Evolutionary conservation across 2,329 filamentous ascomycete genomes (phyloP).

Genomic region (Calonectria pseudoturangicola): DNA sequence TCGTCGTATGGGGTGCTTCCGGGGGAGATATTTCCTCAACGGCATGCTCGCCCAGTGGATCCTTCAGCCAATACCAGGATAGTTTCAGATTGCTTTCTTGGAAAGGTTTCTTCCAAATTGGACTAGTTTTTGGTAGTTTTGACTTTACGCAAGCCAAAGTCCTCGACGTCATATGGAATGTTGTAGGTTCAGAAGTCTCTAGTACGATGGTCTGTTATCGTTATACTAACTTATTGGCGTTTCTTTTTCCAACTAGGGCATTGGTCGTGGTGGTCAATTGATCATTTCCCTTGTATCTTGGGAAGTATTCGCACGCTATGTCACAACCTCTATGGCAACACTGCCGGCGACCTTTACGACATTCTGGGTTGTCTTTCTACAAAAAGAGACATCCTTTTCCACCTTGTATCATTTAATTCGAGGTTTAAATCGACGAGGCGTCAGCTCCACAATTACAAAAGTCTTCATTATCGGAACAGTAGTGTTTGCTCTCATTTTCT

Average conservation of each 20-base stretch:
- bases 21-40: not conserved
- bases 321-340: conserved; percentile 10
- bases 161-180: not conserved
- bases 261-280: conserved; percentile 7
- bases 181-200: not conserved
- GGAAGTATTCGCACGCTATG: not conserved
- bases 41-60: conserved; percentile 9
- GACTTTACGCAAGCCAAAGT: not conserved
- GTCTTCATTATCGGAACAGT: conserved; percentile 9
- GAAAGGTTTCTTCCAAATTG: not conserved
- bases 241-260: not conserved
- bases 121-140: not conserved
- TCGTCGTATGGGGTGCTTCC: not conserved
- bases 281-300: conserved; percentile 8
- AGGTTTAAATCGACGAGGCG: not conserved
- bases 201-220: too few relatives aligned
- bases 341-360: not conserved
- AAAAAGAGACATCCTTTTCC: not conserved
- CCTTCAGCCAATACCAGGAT: not conserved
- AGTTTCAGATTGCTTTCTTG: not conserved
- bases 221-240: not conserved
- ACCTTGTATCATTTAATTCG: not conserved
- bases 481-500: not conserved
- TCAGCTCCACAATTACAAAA: not conserved
- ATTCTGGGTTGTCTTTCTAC: conserved; percentile 17